Base-by-base conservation (phyloP, 2,329 filamentous ascomycete species). In the Epichloe bromicola region DNA sequence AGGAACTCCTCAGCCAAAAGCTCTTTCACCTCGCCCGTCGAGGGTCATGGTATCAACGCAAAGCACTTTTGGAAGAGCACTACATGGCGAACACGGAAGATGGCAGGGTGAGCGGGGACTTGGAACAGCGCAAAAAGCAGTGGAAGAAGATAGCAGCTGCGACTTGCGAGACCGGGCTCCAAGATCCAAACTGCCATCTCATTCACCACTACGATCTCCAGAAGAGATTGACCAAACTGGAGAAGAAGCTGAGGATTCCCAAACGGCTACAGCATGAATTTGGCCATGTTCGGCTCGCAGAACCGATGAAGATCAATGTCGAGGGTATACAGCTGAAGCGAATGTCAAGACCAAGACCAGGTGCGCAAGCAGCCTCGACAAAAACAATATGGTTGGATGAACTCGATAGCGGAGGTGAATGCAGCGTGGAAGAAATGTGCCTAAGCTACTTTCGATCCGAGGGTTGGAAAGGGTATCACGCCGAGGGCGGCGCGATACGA, bases 191-290 rank as follows among this genome's bases (percentile, higher is more conserved):
- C 51, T 95, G 91, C 53, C 93, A 98, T 66, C 68, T 95, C 23
- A 93, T 95, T 53, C 91, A 88, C 63, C 91, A 98, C 63, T 88
- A 95, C 61, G 91, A 97, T 60, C 71, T 98, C 6, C 91, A 97
- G 65, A 97, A 95, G 65, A 84, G 93, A 1, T 79, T 96, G n/a
- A 77, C 80, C 47, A 97, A 96, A 67, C 77, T 98, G 1, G 93
- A 98, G 66, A 91, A 82, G 62, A 79, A 80, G 37, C 73, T 97
- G 6, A 88, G 85, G 54, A 79, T 96, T 20, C 84, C 88, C 0
- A 88, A 88, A 61, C 80, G 93, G 19, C 76, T 88, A 43, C 90
- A 97, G 62, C 93, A 98, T 66, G 86, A 96, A 62, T 98, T 98
- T 66, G 82, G 83, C 0, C 89, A 97, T 65, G 86, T 94, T 3